Percentiles rank a stretch among this genome's conserved stretches.
Evolutionary conservation across 805 yeast species (phyloP).

Genomic region (Lachancea sp.): DNA sequence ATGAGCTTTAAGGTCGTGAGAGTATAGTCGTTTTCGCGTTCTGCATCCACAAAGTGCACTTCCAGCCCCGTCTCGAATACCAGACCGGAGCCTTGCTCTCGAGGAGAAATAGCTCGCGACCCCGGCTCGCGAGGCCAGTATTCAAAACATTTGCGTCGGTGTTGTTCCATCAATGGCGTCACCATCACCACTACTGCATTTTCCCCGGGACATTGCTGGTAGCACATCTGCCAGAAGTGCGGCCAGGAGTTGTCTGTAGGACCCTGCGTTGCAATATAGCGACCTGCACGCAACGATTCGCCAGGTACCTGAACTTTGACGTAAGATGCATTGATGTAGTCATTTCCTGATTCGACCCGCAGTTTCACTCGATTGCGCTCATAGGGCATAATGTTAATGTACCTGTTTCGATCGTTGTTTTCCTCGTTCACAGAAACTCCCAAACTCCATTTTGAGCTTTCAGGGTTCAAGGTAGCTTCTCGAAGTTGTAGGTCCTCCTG

Average conservation of each 20-base stretch:
- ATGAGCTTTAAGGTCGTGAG: conserved; percentile 20
- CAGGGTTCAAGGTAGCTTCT: conserved; percentile 30
- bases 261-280: conserved; percentile 69
- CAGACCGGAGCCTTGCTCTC: conserved; percentile 20
- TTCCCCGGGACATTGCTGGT: conserved; percentile 51
- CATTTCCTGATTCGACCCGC: conserved; percentile 32
- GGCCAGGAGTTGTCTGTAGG: conserved; percentile 67
- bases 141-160: conserved; percentile 67
- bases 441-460: conserved; percentile 26
- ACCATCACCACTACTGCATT: conserved; percentile 63
- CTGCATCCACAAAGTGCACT: conserved; percentile 17
- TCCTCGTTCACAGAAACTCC: conserved; percentile 22
- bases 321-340: conserved; percentile 84
- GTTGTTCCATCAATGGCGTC: conserved; percentile 66
- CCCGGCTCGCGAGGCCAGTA: conserved; percentile 54
- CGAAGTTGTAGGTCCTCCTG: conserved; percentile 35
- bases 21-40: conserved; percentile 19
- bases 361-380: conserved; percentile 51
- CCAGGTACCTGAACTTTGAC: conserved; percentile 32
- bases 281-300: conserved; percentile 22
- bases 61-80: conserved; percentile 19
- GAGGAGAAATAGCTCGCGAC: conserved; percentile 9
- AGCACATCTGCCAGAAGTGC: conserved; percentile 87
- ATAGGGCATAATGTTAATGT: conserved; percentile 58
- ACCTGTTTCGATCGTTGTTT: conserved; percentile 45